phyloP scores from a whole-genome alignment of 2,329 filamentous ascomycete genomes.

The Dendryphion nanum region DNA sequence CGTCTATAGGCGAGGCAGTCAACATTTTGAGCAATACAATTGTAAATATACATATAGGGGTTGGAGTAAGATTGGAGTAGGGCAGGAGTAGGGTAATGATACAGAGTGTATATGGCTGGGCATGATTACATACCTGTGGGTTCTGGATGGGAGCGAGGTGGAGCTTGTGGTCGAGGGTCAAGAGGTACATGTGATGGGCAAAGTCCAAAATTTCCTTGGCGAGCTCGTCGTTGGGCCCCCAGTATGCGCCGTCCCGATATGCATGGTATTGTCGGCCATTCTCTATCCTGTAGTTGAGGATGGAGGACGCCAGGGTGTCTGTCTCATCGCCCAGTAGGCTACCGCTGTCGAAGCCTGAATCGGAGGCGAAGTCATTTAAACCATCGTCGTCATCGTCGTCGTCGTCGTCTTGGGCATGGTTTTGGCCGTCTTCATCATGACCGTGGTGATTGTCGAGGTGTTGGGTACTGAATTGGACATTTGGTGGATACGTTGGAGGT shows the following conservation, averaged over 20 bases:
- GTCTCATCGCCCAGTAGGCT: slow-evolving; percentile 36
- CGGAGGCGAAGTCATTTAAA: slow-evolving; percentile 18
- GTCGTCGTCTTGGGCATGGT: slow-evolving; percentile 1
- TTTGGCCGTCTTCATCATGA: slow-evolving; percentile 3
- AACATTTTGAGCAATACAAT: too few relatives aligned
- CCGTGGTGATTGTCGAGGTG: neutral
- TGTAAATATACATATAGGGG: too few relatives aligned
- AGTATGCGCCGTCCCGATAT: slow-evolving; percentile 38
- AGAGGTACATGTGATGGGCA: slow-evolving; percentile 40
- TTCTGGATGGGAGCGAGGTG: slow-evolving; percentile 31
- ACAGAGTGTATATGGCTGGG: neutral
- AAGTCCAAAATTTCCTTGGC: slow-evolving; percentile 47
- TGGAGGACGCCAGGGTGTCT: slow-evolving; percentile 35
- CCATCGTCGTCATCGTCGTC: slow-evolving; percentile 1
- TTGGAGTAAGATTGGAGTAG: too few relatives aligned
- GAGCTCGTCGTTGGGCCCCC: slow-evolving; percentile 45
- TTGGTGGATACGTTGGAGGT: neutral
- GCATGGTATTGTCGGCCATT: slow-evolving; percentile 39
- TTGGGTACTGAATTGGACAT: neutral
- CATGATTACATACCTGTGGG: slow-evolving; percentile 12
- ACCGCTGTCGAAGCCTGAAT: slow-evolving; percentile 38
- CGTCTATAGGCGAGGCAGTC: slow-evolving; percentile 12
- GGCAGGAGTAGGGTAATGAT: too few relatives aligned
- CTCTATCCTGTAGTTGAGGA: slow-evolving; percentile 36
- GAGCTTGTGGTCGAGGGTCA: slow-evolving; percentile 34